Base-by-base conservation (phyloP, 345 rosid genomes). In the Populus pruinosa region DNA sequence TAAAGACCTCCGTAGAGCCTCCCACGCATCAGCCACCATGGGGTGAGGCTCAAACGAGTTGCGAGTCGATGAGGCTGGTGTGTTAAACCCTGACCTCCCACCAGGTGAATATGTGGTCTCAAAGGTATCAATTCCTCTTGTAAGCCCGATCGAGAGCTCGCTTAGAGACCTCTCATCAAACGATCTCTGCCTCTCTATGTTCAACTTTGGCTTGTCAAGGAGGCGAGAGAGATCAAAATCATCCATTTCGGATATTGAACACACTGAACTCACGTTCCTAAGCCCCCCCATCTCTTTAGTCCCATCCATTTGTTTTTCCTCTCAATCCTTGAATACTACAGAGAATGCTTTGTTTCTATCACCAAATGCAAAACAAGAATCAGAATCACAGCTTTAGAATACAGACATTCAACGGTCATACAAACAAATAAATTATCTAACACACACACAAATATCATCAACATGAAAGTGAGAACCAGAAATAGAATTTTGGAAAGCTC, bases 11-110 rank as follows among this genome's bases (percentile, higher is more conserved):
- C 99, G 80, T 8, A 95, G 86, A 66, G 98, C 89, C 63, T 95
- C 97, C 99, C 99, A 95, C 16, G 99, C 99, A 44, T 95, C 99
- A 25, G 96, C 96, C 41, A 95, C 91, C 94, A 93, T 93, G 0
- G 97, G 97, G 69, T 95, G 99, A 13, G 98, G 99, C 72, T 92
- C 99, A 70, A 93, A 95, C 9, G 97, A 91, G 91, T 91, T 91
- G 74, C 96, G 91, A 71, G 94, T 7, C 0, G 97, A 92, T 8
- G 99, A 95, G 1, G 78, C 89, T 0, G 98, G 99, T 8, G 98
- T 91, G 78, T 93, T 87, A 70, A 89, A 87, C 71, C 96, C 97
- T 10, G 78, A 78, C 79, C 80, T 23, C n/a, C 27, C 74, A 6
- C 80, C 78, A 68, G 77, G 79, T 0, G 82, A 82, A 41, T 69